phyloP scores from a whole-genome alignment of 805 yeast genomes.

The Hermanozyma aechmeae region DNA sequence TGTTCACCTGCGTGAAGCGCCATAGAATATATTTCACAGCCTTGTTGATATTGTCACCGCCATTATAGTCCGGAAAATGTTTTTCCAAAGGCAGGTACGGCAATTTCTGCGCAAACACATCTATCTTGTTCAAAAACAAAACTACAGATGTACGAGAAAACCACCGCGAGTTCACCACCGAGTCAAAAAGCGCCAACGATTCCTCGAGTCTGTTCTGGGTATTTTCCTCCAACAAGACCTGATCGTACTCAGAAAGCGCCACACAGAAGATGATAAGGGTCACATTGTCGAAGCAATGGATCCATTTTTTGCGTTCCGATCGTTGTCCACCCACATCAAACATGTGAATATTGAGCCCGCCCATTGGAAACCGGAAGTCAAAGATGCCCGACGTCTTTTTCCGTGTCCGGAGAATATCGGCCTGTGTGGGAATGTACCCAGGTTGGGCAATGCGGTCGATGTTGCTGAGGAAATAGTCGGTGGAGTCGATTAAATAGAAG shows the following conservation, averaged over 20 bases:
- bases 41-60: constrained; percentile 81
- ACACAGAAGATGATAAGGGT: constrained; percentile 86
- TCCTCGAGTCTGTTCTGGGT: constrained; percentile 19
- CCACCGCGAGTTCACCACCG: constrained; percentile 90
- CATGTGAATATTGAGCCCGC: constrained; percentile 39
- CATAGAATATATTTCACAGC: constrained; percentile 88
- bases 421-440: constrained; percentile 61
- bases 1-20: constrained; percentile 79
- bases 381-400: constrained; percentile 89
- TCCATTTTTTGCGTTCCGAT: constrained; percentile 94
- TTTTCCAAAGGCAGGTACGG: constrained; percentile 73
- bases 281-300: constrained; percentile 91
- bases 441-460: constrained; percentile 50
- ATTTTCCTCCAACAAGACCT: constrained; percentile 50
- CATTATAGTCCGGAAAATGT: constrained; percentile 83
- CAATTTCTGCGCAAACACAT: constrained; percentile 78
- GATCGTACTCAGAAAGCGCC: constrained; percentile 86
- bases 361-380: constrained; percentile 72
- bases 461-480: constrained; percentile 65
- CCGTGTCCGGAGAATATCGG: constrained; percentile 79
- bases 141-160: constrained; percentile 81
- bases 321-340: constrained; percentile 94
- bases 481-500: constrained; percentile 81
- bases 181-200: constrained; percentile 75
- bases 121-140: constrained; percentile 81